These are phyloP conservation scores for Cladobotryum mycophilum DNA, from an alignment of 2,329 filamentous ascomycete species.

Conservation along the genomic window DNA sequence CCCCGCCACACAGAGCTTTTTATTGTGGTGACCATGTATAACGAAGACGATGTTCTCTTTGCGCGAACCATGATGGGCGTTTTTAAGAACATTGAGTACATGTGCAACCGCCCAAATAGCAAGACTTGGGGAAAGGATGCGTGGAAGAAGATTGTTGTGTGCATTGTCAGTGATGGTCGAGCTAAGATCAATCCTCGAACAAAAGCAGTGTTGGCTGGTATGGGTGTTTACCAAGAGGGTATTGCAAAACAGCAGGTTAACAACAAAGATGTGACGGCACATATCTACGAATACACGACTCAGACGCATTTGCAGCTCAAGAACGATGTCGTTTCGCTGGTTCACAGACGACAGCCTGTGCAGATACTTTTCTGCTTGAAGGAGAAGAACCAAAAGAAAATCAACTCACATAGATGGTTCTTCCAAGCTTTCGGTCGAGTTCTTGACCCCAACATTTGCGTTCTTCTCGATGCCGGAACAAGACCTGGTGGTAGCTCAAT, in stretches of 20 bases:
- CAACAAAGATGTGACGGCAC: conserved; percentile 88
- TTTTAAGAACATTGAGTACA: conserved; percentile 98
- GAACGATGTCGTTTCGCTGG: conserved; percentile 78
- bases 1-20: conserved; percentile 90
- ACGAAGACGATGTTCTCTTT: conserved; percentile 94
- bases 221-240: conserved; percentile 96
- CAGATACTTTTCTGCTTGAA: conserved; percentile 98
- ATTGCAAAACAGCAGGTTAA: conserved; percentile 99
- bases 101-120: conserved; percentile 87
- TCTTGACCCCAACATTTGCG: conserved; percentile 92
- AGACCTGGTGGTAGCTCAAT: conserved; percentile 91
- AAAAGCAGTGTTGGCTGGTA: conserved; percentile 78
- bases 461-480: conserved; percentile 91
- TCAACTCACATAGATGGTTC: conserved; percentile 99
- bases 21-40: conserved; percentile 98
- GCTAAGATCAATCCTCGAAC: conserved; percentile 94
- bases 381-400: conserved; percentile 99
- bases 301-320: conserved; percentile 85
- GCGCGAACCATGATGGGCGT: conserved; percentile 94
- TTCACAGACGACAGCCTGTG: conserved; percentile 81
- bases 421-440: conserved; percentile 94
- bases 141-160: conserved; percentile 99
- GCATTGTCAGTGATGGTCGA: conserved; percentile 93
- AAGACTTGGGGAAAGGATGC: conserved; percentile 98
- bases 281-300: conserved; percentile 94